These are phyloP conservation scores for Fonsecaea multimorphosa DNA, from an alignment of 2,329 filamentous ascomycete species.

Conservation along the genomic window DNA sequence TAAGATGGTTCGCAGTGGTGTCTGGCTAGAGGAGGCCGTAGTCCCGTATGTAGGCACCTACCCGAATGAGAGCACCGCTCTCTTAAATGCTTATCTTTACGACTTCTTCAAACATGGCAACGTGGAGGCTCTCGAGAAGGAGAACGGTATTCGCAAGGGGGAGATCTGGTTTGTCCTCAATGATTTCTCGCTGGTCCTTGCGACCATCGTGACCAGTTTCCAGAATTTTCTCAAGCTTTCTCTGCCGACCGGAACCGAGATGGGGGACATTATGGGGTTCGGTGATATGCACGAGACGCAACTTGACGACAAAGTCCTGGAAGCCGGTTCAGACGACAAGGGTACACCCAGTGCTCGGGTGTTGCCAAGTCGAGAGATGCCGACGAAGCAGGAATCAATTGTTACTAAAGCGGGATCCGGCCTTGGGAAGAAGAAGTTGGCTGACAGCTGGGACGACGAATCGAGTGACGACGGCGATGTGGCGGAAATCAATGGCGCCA, in stretches of 20 bases:
- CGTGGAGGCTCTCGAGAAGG: neutral
- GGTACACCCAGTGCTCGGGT: neutral
- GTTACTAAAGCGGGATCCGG: neutral
- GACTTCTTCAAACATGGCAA: slow-evolving; percentile 6
- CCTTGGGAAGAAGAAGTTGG: neutral
- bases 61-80: neutral
- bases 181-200: neutral
- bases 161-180: slow-evolving; percentile 1
- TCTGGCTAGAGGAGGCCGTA: slow-evolving; percentile 1
- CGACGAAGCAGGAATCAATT: neutral
- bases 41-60: neutral
- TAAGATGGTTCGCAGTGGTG: slow-evolving; percentile 3
- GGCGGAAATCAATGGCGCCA: neutral
- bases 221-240: neutral
- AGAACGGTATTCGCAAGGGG: neutral
- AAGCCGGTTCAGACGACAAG: neutral
- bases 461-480: neutral
- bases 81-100: neutral
- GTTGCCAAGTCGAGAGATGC: neutral
- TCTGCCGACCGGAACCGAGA: neutral
- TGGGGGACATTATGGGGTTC: neutral
- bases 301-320: neutral
- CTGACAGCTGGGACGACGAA: neutral
- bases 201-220: neutral
- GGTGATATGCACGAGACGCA: neutral